Conservation (phyloP, 441 rosid genomes). For the Sinapis alba region DNA sequence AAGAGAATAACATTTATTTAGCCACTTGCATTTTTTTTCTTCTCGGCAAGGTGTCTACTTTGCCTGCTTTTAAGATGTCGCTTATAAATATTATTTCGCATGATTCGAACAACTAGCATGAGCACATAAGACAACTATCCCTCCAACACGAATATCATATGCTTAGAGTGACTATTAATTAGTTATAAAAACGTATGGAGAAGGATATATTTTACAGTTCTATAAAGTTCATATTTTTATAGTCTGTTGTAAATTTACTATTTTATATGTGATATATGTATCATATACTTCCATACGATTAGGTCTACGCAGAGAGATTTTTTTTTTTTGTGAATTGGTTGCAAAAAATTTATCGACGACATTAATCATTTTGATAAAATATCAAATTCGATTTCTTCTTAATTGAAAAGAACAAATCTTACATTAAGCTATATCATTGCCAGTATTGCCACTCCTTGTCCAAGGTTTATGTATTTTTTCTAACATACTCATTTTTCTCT, state of each 20-base stretch:
- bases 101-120: conserved; percentile 5
- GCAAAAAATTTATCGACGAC: too few relatives aligned
- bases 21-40: conserved; percentile 22
- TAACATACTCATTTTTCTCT: not conserved
- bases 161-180: not conserved
- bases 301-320: not conserved
- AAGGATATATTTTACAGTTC: not conserved
- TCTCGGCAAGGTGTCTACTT: conserved; percentile 38
- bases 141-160: not conserved
- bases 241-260: not conserved
- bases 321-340: too few relatives aligned
- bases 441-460: not conserved
- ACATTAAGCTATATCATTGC: not conserved
- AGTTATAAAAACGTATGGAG: not conserved
- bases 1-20: conserved; percentile 11
- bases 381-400: too few relatives aligned
- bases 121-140: not conserved
- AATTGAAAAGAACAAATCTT: too few relatives aligned
- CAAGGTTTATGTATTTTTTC: not conserved
- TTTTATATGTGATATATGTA: not conserved
- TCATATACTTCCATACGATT: not conserved
- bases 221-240: not conserved
- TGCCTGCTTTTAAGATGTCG: conserved; percentile 24
- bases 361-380: too few relatives aligned
- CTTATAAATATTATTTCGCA: not conserved